Evolutionary conservation across 2,329 filamentous ascomycete species (phyloP).

Genomic region (Alternaria postmessia): DNA sequence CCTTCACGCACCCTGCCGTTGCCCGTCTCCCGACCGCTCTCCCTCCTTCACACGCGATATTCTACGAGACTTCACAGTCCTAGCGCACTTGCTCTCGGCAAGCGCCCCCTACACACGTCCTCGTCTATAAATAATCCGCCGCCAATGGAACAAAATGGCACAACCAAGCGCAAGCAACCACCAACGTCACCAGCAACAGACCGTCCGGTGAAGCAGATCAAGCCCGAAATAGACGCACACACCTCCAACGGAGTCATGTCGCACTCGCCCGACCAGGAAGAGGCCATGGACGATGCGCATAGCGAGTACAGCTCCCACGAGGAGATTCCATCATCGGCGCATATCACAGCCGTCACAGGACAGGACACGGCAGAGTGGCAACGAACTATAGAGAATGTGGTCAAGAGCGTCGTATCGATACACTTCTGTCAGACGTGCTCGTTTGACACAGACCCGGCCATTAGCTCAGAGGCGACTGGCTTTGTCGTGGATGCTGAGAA

Average conservation of each 20-base stretch:
- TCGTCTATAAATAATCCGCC: conserved; percentile 14
- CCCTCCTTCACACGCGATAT: conserved; percentile 5
- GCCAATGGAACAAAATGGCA: conserved; percentile 60
- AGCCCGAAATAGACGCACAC: conserved; percentile 56
- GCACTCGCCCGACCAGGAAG: conserved; percentile 31
- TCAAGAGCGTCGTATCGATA: conserved; percentile 96
- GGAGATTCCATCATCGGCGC: conserved; percentile 38
- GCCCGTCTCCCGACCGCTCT: conserved; percentile 16
- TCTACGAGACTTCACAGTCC: conserved; percentile 1
- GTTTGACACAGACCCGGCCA: conserved; percentile 94
- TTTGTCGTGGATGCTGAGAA: conserved; percentile 96
- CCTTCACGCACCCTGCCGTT: conserved; percentile 16
- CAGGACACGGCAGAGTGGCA: conserved; percentile 88
- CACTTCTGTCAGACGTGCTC: conserved; percentile 98
- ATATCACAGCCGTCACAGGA: conserved; percentile 55
- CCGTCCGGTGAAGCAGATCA: conserved; percentile 64
- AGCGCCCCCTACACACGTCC: conserved; percentile 12
- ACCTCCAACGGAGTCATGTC: conserved; percentile 44
- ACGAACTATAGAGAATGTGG: conserved; percentile 90
- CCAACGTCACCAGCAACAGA: conserved; percentile 56
- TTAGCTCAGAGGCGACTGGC: conserved; percentile 94
- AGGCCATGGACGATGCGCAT: conserved; percentile 45
- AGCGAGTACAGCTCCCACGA: conserved; percentile 54
- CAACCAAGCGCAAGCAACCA: conserved; percentile 65
- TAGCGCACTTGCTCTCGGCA: conserved; percentile 17